Conservation (phyloP, 2,329 filamentous ascomycete species). For the Hypoxylon rubiginosum region DNA sequence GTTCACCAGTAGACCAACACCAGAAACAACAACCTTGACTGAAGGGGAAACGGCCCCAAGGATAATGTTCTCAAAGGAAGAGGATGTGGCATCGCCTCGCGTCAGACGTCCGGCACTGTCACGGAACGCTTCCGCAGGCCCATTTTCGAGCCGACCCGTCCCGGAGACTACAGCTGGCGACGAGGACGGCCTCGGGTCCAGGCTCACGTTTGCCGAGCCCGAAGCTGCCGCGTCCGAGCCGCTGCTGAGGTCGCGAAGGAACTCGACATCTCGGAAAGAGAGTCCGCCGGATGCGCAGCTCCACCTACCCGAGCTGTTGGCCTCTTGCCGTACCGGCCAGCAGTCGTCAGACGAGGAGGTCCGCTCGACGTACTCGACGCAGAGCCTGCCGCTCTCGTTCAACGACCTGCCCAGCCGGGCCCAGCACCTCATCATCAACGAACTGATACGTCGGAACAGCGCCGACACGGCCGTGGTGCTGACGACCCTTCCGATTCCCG, state of each 20-base stretch:
- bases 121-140: slow-evolving; percentile 64
- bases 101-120: slow-evolving; percentile 55
- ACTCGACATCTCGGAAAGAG: slow-evolving; percentile 53
- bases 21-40: slow-evolving; percentile 74
- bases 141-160: slow-evolving; percentile 73
- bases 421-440: slow-evolving; percentile 88
- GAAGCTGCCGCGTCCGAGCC: slow-evolving; percentile 53
- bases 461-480: slow-evolving; percentile 81
- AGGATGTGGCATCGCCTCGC: slow-evolving; percentile 49
- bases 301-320: slow-evolving; percentile 61
- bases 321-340: slow-evolving; percentile 54
- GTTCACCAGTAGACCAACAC: slow-evolving; percentile 81
- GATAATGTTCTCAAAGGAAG: slow-evolving; percentile 78
- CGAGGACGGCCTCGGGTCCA: slow-evolving; percentile 69
- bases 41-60: slow-evolving; percentile 76
- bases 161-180: slow-evolving; percentile 70
- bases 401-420: slow-evolving; percentile 88
- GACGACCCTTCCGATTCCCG: slow-evolving; percentile 85
- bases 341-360: slow-evolving; percentile 43
- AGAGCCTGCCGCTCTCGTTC: slow-evolving; percentile 80
- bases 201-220: slow-evolving; percentile 72
- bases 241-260: slow-evolving; percentile 56
- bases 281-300: slow-evolving; percentile 55
- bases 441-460: slow-evolving; percentile 80
- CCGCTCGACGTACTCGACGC: slow-evolving; percentile 65